These are phyloP conservation scores for Neurospora sublineolata DNA, from an alignment of 495 filamentous ascomycete genomes.

Conservation along the genomic window DNA sequence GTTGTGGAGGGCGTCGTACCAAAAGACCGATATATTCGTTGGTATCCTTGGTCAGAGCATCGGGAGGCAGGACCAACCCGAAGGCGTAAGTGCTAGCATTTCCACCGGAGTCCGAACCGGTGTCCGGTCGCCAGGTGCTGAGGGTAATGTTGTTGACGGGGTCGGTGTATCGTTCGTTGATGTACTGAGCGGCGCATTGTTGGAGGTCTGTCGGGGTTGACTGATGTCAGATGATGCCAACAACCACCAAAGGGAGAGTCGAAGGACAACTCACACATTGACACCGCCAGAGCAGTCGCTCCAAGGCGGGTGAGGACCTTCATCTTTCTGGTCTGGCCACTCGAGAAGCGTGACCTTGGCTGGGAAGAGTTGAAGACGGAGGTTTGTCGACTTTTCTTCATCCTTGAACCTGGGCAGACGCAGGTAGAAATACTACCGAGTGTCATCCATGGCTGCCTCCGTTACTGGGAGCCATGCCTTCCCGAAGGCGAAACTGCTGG, in stretches of 20 bases:
- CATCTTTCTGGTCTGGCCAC: constrained; percentile 17
- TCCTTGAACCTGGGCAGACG: neutral
- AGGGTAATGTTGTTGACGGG: constrained; percentile 31
- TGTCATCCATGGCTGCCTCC: neutral
- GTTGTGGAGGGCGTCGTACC: constrained; percentile 20
- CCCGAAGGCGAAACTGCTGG: constrained; percentile 12
- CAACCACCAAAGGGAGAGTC: neutral
- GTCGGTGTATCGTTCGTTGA: constrained; percentile 25
- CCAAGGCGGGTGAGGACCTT: constrained; percentile 18
- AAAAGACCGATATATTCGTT: constrained; percentile 49
- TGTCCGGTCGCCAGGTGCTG: constrained; percentile 24
- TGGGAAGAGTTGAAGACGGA: constrained; percentile 1
- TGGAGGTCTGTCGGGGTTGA: constrained; percentile 9
- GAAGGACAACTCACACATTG: constrained; percentile 15
- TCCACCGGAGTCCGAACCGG: constrained; percentile 8
- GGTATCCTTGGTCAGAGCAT: constrained; percentile 37
- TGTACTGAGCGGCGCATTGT: constrained; percentile 15
- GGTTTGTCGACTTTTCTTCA: constrained; percentile 4
- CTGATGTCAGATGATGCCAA: constrained; percentile 4
- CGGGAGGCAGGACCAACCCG: constrained; percentile 44
- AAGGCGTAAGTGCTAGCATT: constrained; percentile 31
- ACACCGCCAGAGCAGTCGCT: constrained; percentile 17
- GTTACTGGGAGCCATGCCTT: neutral
- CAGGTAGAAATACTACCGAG: neutral
- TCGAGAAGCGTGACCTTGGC: neutral